Percentiles rank a stretch among this genome's conserved stretches.
Conservation (phyloP, 352 stramenopile species). For the Phytophthora hybrid region DNA sequence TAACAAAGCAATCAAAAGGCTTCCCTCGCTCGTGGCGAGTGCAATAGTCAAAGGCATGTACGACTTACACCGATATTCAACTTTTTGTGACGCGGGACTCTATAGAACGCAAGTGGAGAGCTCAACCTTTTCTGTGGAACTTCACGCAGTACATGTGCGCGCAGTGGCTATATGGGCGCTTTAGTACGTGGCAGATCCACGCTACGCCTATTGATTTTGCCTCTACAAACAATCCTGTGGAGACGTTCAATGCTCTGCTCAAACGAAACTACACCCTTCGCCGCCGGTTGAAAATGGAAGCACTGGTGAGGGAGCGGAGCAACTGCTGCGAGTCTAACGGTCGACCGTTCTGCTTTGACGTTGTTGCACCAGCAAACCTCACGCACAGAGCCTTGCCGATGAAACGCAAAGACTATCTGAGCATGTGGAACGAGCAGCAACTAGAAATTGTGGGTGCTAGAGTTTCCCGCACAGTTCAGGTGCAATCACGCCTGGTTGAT, state of each 20-base stretch:
- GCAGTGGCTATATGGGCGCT: conserved; percentile 14
- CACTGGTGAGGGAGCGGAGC: not conserved
- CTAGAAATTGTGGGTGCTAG: not conserved
- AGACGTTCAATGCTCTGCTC: conserved; percentile 30
- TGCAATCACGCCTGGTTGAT: not conserved
- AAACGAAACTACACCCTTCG: conserved; percentile 28
- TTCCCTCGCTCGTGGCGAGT: not conserved
- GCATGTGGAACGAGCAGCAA: not conserved
- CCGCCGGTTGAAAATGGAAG: conserved; percentile 12
- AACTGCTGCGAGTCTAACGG: conserved; percentile 4
- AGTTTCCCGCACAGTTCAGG: not conserved
- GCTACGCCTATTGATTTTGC: conserved; percentile 16
- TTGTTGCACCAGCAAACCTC: not conserved
- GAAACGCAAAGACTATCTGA: not conserved
- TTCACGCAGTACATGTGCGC: not conserved
- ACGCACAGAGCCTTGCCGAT: not conserved
- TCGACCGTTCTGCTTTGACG: not conserved
- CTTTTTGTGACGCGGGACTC: not conserved
- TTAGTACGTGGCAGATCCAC: conserved; percentile 28
- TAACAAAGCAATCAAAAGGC: not conserved
- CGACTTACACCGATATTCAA: conserved; percentile 23
- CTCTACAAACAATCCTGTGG: conserved; percentile 31
- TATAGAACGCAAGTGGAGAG: conserved; percentile 1
- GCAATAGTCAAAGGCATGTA: conserved; percentile 16
- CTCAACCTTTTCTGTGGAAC: not conserved